Percentiles rank a stretch among this genome's conserved stretches.
These are phyloP conservation scores for Daldinia decipiens DNA, from an alignment of 495 filamentous ascomycete genomes.

Conservation along the genomic window DNA sequence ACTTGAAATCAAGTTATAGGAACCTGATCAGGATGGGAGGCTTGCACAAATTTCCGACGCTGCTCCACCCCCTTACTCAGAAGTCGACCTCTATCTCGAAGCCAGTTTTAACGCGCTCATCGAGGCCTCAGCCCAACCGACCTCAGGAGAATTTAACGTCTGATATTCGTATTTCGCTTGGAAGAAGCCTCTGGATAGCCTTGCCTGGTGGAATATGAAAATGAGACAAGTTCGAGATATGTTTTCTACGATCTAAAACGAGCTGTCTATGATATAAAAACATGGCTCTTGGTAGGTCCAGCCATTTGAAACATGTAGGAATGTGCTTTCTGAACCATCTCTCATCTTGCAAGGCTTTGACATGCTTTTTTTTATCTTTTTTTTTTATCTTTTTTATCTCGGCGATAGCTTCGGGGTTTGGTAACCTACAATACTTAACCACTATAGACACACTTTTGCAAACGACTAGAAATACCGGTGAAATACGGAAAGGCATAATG, in stretches of 20 bases:
- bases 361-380: constrained; percentile 7
- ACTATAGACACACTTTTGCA: background rate
- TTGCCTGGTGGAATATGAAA: constrained; percentile 8
- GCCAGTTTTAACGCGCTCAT: background rate
- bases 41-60: background rate
- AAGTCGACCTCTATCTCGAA: background rate
- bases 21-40: background rate
- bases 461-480: background rate
- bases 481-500: background rate
- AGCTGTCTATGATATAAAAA: constrained; percentile 6
- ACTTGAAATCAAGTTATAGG: background rate
- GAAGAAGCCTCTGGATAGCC: constrained; percentile 11
- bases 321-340: background rate
- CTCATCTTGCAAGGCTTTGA: background rate
- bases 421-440: background rate
- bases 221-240: background rate
- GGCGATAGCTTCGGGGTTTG: background rate
- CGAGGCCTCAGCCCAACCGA: background rate
- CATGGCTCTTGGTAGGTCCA: constrained; percentile 10
- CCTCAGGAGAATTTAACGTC: constrained; percentile 6
- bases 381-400: no score
- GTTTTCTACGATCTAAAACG: background rate
- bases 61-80: background rate
- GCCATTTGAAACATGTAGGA: background rate
- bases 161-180: constrained; percentile 3